Evolutionary conservation across 2,329 filamentous ascomycete species (phyloP), one percentile per base, ranked within the genome.

Genomic region (Cyphellophora europaea): DNA sequence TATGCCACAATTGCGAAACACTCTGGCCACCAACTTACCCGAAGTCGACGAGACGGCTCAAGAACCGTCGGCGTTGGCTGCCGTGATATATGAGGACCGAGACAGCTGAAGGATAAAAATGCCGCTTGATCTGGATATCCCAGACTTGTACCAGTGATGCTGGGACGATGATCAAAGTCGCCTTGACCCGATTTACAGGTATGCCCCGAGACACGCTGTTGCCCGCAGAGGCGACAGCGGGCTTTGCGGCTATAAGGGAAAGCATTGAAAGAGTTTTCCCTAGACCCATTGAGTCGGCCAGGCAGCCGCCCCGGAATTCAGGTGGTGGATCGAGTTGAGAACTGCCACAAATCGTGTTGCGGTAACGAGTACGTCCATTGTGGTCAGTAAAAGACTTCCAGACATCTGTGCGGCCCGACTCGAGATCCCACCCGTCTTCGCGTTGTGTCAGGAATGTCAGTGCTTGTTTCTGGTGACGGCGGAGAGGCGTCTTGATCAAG

Each of bases 181-280:
- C n/a, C n/a, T n/a, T n/a, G n/a, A n/a, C 16, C 11, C 13, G 30
- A 11, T 33, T 32, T 3, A 36, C 11, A n/a, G 19, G 6, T 3
- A 18, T 16, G 8, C 11, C 8, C 14, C 11, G 14, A 25, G 21
- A n/a, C 8, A 25, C 10, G 21, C 21, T 25, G 21, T n/a, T n/a
- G 21, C n/a, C n/a, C n/a, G n/a, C n/a, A n/a, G n/a, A n/a, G n/a
- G 21, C 21, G 14, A 15, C 14, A 10, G 8, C 14, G 5, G 19
- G 18, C 19, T 61, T 57, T 0, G 47, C 41, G 2, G 62, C 63
- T 2, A 55, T 45, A 2, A 69, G 37, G 1, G 63, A 47, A 16
- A 68, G 60, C 57, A 66, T 65, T 0, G 57, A 57, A 1, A 67
- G 39, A 1, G 64, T 65, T 35, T 69, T 69, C 0, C 65, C 65